Evolutionary conservation across 495 filamentous ascomycete species (phyloP).

Genomic region (Trichoderma asperelloides): DNA sequence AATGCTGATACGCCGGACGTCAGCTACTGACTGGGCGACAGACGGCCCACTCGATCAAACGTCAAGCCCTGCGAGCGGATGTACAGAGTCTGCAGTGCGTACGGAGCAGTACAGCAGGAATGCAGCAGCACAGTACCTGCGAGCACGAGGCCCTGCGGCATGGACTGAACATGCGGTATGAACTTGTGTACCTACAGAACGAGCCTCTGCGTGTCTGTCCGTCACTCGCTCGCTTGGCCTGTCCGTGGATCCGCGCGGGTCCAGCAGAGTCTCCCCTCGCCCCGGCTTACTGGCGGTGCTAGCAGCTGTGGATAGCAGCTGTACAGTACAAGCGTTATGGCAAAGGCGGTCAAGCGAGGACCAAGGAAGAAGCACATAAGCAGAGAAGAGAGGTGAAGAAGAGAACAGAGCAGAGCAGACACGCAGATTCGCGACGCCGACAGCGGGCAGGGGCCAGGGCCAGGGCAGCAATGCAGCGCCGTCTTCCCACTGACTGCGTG

Average conservation of each 20-base stretch:
- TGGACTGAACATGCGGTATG: not conserved
- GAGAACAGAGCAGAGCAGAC: not conserved
- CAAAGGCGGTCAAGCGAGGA: not conserved
- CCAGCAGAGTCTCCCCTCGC: too few species aligned
- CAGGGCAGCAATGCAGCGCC: too few species aligned
- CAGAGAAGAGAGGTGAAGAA: not conserved
- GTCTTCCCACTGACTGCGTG: too few species aligned
- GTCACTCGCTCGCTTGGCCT: not conserved
- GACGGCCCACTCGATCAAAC: not conserved
- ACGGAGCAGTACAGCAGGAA: not conserved
- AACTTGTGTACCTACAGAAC: not conserved
- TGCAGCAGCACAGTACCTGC: not conserved
- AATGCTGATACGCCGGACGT: constrained; percentile 5
- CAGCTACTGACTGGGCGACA: not conserved
- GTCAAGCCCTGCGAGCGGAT: not conserved
- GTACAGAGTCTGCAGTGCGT: not conserved
- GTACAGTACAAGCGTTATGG: not conserved
- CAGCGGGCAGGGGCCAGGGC: too few species aligned
- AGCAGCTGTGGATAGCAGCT: too few species aligned
- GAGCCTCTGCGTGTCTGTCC: not conserved
- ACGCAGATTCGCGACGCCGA: not conserved
- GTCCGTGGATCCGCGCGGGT: not conserved
- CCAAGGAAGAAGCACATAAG: not conserved
- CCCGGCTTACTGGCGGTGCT: too few species aligned
- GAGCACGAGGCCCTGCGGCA: not conserved